Evolutionary conservation across 2,329 filamentous ascomycete genomes (phyloP), one percentile per base, ranked within the genome.

Genomic region (Decorospora gaudefroyi): DNA sequence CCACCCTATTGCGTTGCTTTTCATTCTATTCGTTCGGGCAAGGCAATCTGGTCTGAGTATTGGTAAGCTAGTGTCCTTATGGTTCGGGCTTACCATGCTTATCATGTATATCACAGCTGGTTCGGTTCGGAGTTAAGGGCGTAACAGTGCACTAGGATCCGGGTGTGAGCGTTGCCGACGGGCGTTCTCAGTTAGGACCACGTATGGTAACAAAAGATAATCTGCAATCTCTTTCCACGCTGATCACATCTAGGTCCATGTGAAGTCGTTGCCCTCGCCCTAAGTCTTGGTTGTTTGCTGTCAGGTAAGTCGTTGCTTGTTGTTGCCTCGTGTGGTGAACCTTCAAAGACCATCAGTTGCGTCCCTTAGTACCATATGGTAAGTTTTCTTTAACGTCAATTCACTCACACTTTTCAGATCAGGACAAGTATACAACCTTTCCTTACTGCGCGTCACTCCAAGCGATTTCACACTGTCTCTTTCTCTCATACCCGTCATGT

Each of bases 131-230:
- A 46, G 46, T 49, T 42, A 28, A 28, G 15, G 36, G 46, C 42
- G 46, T 37, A 42, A 31, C 26, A 34, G 23, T 38, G 45, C 42
- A 30, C 30, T 35, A 29, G 36, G 29, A 41, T 11, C 31, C 33
- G 28, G 28, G 33, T 26, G 15, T 33, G 19, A 31, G 37, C 34
- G 13, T 45, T 28, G 32, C 42, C 28, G 13, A 22, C 33, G 34
- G 26, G 26, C 36, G 42, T 45, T 37, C 23, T 6, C 34, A 46
- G 32, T 40, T 46, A 38, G 37, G 37, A 36, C 37, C 37, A 29
- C 22, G 29, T 49, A 54, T 55, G 57, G 57, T 61, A 59, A 59
- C 39, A 35, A 52, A 51, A 54, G 46, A 51, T 48, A 61, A 59
- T 57, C 42, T 57, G 34, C 41, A 42, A 36, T 35, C 40, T 35